Evolutionary conservation across 164 flowering plant species (phyloP).

Genomic region (Pachysandra terminalis): DNA sequence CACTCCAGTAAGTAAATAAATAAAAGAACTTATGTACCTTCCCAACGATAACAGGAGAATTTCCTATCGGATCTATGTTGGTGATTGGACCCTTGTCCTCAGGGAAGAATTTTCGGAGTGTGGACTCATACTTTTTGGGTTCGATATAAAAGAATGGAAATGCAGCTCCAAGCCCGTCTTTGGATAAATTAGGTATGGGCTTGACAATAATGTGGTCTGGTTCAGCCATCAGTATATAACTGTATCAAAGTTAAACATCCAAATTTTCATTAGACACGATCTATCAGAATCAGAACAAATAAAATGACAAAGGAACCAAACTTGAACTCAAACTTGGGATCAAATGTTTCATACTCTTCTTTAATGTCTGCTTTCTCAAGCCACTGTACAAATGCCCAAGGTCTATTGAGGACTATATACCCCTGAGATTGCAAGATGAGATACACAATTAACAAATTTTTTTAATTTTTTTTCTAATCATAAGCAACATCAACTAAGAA

Average conservation of each 20-base stretch:
- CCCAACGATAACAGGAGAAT: slow-evolving; percentile 89
- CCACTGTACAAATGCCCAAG: slow-evolving; percentile 99
- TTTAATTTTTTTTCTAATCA: not conserved
- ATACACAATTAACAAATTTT: not conserved
- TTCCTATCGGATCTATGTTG: slow-evolving; percentile 90
- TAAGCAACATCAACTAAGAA: not conserved
- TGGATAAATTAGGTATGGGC: slow-evolving; percentile 92
- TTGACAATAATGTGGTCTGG: slow-evolving; percentile 96
- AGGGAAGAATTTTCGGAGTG: slow-evolving; percentile 77
- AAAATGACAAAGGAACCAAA: slow-evolving; percentile 2
- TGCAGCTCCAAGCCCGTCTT: slow-evolving; percentile 81
- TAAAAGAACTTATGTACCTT: slow-evolving; percentile 44
- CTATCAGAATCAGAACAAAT: not conserved
- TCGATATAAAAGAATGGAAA: slow-evolving; percentile 98
- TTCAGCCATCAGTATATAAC: slow-evolving; percentile 93
- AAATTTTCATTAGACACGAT: not conserved
- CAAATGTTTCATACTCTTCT: slow-evolving; percentile 78
- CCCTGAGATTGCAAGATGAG: slow-evolving; percentile 51
- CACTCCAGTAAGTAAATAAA: not conserved
- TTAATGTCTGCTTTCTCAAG: slow-evolving; percentile 81
- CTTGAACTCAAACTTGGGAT: not conserved
- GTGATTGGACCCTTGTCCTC: slow-evolving; percentile 87
- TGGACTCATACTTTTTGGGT: slow-evolving; percentile 79
- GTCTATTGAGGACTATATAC: slow-evolving; percentile 96
- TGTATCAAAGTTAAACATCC: slow-evolving; percentile 29